Conservation (phyloP, 176 grass and related monocot species). For the Rhynchospora tenuis region DNA sequence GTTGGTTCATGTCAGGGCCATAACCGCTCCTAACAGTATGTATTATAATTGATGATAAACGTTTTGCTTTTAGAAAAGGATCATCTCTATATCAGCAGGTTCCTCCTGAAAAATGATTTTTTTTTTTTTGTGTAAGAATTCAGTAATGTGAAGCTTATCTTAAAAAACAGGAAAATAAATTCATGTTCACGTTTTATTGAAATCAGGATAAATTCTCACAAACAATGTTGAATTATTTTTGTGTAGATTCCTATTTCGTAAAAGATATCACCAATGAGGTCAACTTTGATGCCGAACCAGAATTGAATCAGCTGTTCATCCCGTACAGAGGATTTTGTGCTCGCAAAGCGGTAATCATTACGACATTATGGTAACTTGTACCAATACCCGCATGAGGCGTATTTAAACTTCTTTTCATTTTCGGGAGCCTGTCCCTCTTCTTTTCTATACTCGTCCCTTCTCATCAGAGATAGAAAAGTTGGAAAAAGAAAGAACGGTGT, state of each 20-base stretch:
- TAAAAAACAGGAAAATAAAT: not conserved
- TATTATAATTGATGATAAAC: not conserved
- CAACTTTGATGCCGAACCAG: constrained; percentile 45
- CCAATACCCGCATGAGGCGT: not conserved
- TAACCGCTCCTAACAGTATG: constrained; percentile 36
- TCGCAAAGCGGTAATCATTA: constrained; percentile 62
- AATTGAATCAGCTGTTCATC: constrained; percentile 55
- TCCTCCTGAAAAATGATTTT: not conserved
- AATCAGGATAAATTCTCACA: not conserved
- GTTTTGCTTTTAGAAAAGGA: not conserved
- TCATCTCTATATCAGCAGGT: not conserved
- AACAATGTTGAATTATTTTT: not conserved
- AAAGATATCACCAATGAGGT: constrained; percentile 34
- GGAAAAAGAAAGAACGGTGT: not conserved
- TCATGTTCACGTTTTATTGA: not conserved
- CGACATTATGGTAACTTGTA: not conserved
- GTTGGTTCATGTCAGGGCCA: constrained; percentile 59
- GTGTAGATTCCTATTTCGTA: constrained; percentile 25
- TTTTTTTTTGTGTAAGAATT: not conserved
- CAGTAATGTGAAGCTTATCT: not conserved
- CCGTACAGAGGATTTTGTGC: constrained; percentile 78
- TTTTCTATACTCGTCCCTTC: not conserved
- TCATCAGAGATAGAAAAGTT: not conserved
- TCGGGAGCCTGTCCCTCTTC: not conserved
- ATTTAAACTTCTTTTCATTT: not conserved